Conservation (phyloP, 2,329 filamentous ascomycete species). For the Fusarium subtropicale region DNA sequence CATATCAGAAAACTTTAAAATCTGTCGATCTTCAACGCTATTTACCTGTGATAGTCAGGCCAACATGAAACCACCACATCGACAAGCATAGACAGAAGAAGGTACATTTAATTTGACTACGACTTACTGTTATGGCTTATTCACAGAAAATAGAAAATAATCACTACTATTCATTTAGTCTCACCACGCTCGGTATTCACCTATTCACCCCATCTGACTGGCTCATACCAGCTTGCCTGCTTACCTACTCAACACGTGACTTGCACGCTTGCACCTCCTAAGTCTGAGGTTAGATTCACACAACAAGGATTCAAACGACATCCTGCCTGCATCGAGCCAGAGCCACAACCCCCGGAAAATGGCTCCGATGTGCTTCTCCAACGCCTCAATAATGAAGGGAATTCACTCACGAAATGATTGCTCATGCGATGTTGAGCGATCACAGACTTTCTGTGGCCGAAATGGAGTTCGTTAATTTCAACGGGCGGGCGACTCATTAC, state of each 20-base stretch:
- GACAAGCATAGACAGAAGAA: background rate
- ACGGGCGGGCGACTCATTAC: constrained; percentile 23
- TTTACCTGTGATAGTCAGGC: background rate
- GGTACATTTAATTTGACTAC: background rate
- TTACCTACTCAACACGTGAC: constrained; percentile 35
- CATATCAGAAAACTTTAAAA: background rate
- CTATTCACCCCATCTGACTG: background rate
- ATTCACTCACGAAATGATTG: background rate
- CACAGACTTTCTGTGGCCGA: constrained; percentile 7
- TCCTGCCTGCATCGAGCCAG: constrained; percentile 41
- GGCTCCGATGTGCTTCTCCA: constrained; percentile 19
- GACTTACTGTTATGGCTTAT: background rate
- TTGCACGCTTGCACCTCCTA: constrained; percentile 24
- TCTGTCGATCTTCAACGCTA: background rate
- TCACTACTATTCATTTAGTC: background rate
- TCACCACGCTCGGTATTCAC: background rate
- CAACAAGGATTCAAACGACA: constrained; percentile 39
- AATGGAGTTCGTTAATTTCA: background rate
- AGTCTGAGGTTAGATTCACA: constrained; percentile 34
- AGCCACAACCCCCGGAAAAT: constrained; percentile 36
- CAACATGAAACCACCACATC: background rate
- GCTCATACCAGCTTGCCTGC: background rate
- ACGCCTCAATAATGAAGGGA: constrained; percentile 16
- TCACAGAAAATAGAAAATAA: background rate
- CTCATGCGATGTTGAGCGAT: constrained; percentile 9